A percentile compares a stretch with the other conserved stretches of the same genome.
phyloP scores from a whole-genome alignment of 2,329 filamentous ascomycete species.

The Xylariomycetidae sp. region DNA sequence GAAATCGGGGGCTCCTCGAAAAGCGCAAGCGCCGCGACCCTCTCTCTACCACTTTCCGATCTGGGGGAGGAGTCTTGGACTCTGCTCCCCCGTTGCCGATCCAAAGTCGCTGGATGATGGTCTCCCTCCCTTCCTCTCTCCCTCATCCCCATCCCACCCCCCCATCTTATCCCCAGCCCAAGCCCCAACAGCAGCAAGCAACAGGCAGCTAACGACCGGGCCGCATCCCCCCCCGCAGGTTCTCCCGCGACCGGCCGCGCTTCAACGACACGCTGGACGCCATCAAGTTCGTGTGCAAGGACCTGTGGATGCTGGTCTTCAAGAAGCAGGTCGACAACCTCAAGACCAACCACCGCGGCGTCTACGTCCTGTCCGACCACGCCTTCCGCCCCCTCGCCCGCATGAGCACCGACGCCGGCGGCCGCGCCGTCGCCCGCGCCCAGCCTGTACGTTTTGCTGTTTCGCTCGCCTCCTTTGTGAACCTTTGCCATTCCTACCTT shows the following conservation, averaged over 20 bases:
- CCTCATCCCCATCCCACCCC: neutral
- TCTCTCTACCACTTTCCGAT: no score
- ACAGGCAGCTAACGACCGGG: no score
- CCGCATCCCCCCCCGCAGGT: constrained; percentile 42
- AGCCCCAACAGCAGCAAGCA: neutral
- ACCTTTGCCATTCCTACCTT: no score
- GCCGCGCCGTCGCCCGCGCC: constrained; percentile 66
- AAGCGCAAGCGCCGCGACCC: no score
- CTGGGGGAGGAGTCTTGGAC: no score
- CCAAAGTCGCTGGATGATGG: no score
- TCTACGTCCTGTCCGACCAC: constrained; percentile 94
- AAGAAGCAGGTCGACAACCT: constrained; percentile 97
- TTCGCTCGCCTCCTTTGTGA: constrained; percentile 1
- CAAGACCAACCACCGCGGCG: constrained; percentile 94
- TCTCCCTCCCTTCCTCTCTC: neutral
- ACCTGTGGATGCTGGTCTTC: constrained; percentile 91
- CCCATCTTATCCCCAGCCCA: neutral
- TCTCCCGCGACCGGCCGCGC: constrained; percentile 76
- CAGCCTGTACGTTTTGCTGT: constrained; percentile 64
- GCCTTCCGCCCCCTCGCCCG: constrained; percentile 80
- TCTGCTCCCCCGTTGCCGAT: no score
- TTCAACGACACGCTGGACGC: constrained; percentile 90
- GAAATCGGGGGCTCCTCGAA: no score
- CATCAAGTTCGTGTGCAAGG: constrained; percentile 98
- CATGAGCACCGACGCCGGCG: constrained; percentile 78